Evolutionary conservation across 306 rosid genomes (phyloP).

Genomic region (Styphnolobium japonicum): DNA sequence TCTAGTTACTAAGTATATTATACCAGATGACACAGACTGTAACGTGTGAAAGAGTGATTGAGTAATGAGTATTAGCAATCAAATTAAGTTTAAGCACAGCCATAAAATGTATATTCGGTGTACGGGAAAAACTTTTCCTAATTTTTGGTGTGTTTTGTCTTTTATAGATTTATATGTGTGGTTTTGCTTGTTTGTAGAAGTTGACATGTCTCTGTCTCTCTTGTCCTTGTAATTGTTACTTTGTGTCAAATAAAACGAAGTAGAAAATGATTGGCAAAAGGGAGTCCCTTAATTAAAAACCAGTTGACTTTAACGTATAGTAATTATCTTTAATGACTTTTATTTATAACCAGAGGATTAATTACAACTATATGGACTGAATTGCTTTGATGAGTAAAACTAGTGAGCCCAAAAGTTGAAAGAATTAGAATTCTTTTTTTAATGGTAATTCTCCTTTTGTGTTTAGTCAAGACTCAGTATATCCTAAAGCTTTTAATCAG

Average conservation of each 20-base stretch:
- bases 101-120: background rate
- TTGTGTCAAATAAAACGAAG: background rate
- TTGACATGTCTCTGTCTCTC: conserved; percentile 8
- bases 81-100: background rate
- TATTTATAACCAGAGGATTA: background rate
- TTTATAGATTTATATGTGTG: background rate
- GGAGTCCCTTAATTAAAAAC: background rate
- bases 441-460: too few species aligned
- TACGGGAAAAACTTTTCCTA: background rate
- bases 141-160: background rate
- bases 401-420: background rate
- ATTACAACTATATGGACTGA: background rate
- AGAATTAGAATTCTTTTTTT: too few species aligned
- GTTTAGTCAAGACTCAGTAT: too few species aligned
- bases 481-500: too few species aligned
- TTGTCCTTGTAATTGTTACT: background rate
- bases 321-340: background rate
- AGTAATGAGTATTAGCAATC: background rate
- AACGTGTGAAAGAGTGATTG: background rate
- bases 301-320: background rate
- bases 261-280: background rate
- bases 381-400: background rate
- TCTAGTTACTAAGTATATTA: background rate
- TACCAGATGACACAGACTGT: background rate
- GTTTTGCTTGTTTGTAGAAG: background rate